Evolutionary conservation across 2,329 filamentous ascomycete genomes (phyloP).

Genomic region (Aspergillus fumigatus): DNA sequence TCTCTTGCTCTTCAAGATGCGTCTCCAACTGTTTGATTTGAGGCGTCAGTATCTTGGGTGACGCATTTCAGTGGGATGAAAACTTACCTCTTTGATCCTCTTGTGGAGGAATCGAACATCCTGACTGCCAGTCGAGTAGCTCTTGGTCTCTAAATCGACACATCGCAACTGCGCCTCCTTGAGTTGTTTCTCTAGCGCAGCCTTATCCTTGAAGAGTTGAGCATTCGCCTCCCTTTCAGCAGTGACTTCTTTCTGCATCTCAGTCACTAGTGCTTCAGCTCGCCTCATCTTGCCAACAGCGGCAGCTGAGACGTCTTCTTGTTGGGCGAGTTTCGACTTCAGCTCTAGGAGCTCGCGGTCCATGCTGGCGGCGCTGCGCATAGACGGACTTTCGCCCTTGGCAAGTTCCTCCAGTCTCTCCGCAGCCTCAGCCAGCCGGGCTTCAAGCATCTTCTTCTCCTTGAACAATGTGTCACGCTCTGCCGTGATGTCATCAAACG

Average conservation of each 20-base stretch:
- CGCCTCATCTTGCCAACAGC: slow-evolving; percentile 97
- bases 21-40: slow-evolving; percentile 65
- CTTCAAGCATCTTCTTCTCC: slow-evolving; percentile 86
- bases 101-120: slow-evolving; percentile 94
- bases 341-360: slow-evolving; percentile 87
- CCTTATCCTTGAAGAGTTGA: slow-evolving; percentile 84
- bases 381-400: slow-evolving; percentile 76
- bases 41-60: slow-evolving; percentile 16
- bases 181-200: slow-evolving; percentile 77
- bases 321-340: slow-evolving; percentile 81
- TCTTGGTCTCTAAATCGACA: slow-evolving; percentile 94
- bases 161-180: slow-evolving; percentile 87
- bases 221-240: slow-evolving; percentile 77
- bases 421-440: slow-evolving; percentile 79
- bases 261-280: slow-evolving; percentile 77
- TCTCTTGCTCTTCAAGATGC: slow-evolving; percentile 78
- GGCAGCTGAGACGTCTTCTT: slow-evolving; percentile 86
- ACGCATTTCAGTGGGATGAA: background rate
- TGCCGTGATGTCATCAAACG: slow-evolving; percentile 77
- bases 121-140: slow-evolving; percentile 88
- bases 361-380: slow-evolving; percentile 82
- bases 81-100: slow-evolving; percentile 83
- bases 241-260: slow-evolving; percentile 89
- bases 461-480: slow-evolving; percentile 81
- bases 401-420: slow-evolving; percentile 83